Percentiles rank a stretch among this genome's conserved stretches.
Evolutionary conservation across 2,329 filamentous ascomycete species (phyloP).

Genomic region (Amauroascus niger): DNA sequence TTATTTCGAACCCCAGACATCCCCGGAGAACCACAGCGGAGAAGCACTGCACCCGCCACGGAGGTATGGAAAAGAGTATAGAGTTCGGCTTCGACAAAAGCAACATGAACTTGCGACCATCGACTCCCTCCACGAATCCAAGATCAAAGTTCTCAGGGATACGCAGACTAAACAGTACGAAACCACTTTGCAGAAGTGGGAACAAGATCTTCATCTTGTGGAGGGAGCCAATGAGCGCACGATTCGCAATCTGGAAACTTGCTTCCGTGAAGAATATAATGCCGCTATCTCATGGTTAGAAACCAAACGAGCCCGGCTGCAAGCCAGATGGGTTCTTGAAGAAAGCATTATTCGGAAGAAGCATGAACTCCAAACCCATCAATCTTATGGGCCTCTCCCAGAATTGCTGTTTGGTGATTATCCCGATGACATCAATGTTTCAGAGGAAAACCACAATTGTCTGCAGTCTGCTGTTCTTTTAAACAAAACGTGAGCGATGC

Average conservation of each 20-base stretch:
- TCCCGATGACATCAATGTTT: not conserved
- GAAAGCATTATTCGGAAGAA: slow-evolving; percentile 34
- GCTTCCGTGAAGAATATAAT: slow-evolving; percentile 29
- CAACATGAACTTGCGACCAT: slow-evolving; percentile 37
- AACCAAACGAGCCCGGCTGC: slow-evolving; percentile 27
- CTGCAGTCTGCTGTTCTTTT: not conserved
- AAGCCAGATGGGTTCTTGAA: slow-evolving; percentile 35
- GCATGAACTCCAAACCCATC: slow-evolving; percentile 30
- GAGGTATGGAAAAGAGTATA: slow-evolving; percentile 34
- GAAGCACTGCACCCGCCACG: slow-evolving; percentile 21
- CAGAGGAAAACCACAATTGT: not conserved
- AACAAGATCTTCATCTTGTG: slow-evolving; percentile 30
- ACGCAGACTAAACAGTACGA: slow-evolving; percentile 36
- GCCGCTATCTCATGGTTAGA: slow-evolving; percentile 27
- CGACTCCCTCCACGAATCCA: slow-evolving; percentile 36
- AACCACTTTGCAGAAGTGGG: slow-evolving; percentile 33
- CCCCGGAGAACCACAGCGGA: slow-evolving; percentile 24
- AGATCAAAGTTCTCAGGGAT: slow-evolving; percentile 40
- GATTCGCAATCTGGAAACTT: slow-evolving; percentile 28
- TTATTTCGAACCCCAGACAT: slow-evolving; percentile 31
- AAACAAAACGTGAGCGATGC: not conserved
- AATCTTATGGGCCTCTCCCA: slow-evolving; percentile 33
- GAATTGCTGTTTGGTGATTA: slow-evolving; percentile 26
- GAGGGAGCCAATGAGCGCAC: slow-evolving; percentile 27
- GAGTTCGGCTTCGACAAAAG: slow-evolving; percentile 37